Evolutionary conservation across 1,284 basidiomycete genomes (phyloP).

Genomic region (Cryptococcus jaspeensis): DNA sequence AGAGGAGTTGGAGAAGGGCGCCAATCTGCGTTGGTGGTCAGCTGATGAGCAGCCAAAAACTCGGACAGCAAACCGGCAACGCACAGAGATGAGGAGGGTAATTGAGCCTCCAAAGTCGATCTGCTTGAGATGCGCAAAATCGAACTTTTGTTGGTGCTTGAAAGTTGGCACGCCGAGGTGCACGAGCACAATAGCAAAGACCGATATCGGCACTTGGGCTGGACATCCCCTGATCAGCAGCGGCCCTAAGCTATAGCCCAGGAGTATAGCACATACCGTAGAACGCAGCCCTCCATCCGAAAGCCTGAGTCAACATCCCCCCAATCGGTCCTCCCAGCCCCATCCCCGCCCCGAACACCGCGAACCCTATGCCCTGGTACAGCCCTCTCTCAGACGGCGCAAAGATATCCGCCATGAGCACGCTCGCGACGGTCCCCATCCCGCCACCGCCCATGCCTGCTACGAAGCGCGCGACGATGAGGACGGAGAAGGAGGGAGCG

Average conservation of each 20-base stretch:
- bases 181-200: slow-evolving; percentile 10
- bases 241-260: background rate
- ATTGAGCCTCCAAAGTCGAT: slow-evolving; percentile 30
- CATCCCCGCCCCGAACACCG: slow-evolving; percentile 43
- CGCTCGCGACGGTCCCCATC: slow-evolving; percentile 36
- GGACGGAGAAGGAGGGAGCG: slow-evolving; percentile 14
- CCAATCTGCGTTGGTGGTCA: slow-evolving; percentile 17
- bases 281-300: slow-evolving; percentile 52
- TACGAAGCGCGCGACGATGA: slow-evolving; percentile 27
- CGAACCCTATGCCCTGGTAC: slow-evolving; percentile 42
- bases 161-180: slow-evolving; percentile 7
- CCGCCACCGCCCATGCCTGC: slow-evolving; percentile 39
- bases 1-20: slow-evolving; percentile 22
- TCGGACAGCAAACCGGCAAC: too few relatives aligned
- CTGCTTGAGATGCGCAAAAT: slow-evolving; percentile 10
- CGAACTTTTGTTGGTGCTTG: background rate
- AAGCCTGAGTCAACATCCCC: slow-evolving; percentile 45
- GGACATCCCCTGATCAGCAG: background rate
- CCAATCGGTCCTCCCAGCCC: slow-evolving; percentile 51
- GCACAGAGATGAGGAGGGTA: slow-evolving; percentile 23
- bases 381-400: slow-evolving; percentile 46
- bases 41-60: background rate
- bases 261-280: slow-evolving; percentile 15
- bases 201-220: slow-evolving; percentile 25
- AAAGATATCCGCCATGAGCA: slow-evolving; percentile 48